These are phyloP conservation scores for Aureobasidium sp. DNA, from an alignment of 2,329 filamentous ascomycete species.

Conservation along the genomic window DNA sequence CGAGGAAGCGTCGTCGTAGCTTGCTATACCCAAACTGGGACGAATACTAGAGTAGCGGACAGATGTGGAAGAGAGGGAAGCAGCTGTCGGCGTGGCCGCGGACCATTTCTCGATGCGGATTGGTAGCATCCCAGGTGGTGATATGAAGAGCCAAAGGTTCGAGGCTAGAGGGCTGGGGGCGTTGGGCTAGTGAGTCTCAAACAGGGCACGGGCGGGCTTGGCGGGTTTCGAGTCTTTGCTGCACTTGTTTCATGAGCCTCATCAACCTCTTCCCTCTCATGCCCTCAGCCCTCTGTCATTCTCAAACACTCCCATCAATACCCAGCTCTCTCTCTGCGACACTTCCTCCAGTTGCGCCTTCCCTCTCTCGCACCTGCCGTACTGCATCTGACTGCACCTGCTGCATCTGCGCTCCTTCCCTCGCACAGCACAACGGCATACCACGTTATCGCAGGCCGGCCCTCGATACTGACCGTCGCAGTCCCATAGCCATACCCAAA, in stretches of 20 bases:
- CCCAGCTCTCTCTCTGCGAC: slow-evolving; percentile 5
- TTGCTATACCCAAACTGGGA: too few species aligned
- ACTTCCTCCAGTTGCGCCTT: not conserved
- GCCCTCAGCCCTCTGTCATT: slow-evolving; percentile 10
- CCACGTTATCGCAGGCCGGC: slow-evolving; percentile 9
- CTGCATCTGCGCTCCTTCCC: not conserved
- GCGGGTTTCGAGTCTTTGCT: slow-evolving; percentile 13
- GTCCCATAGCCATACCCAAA: not conserved
- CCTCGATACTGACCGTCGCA: not conserved
- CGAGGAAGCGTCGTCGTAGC: not conserved
- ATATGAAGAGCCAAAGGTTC: not conserved
- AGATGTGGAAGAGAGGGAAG: not conserved
- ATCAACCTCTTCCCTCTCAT: slow-evolving; percentile 12
- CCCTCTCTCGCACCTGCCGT: not conserved
- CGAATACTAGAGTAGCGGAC: too few species aligned
- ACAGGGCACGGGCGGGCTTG: slow-evolving; percentile 9
- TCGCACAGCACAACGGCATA: not conserved
- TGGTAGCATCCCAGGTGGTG: not conserved
- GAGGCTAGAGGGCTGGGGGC: not conserved
- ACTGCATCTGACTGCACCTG: not conserved
- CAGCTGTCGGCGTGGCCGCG: not conserved
- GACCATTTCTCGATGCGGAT: not conserved
- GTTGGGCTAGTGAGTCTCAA: slow-evolving; percentile 10
- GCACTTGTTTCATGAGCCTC: slow-evolving; percentile 12
- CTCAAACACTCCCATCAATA: slow-evolving; percentile 11